Base-by-base conservation (phyloP, 176 grass and related monocot species). In the Juncus inflexus region DNA sequence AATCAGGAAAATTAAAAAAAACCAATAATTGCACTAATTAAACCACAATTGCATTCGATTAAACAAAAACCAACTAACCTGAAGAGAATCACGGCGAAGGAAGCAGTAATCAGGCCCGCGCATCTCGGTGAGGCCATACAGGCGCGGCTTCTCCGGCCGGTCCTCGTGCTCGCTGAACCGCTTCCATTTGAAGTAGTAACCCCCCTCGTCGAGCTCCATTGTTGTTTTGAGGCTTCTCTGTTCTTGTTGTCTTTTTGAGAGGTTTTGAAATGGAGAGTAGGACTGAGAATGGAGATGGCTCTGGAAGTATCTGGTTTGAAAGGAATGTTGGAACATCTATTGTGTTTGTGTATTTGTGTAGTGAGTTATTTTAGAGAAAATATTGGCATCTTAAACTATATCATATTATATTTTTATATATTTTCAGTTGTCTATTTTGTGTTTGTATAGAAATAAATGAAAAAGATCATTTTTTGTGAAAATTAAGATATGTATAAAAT, bases 41-140 rank as follows among this genome's bases (percentile, higher is more conserved):
- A 1, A 62, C 16, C 4, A 47, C 10, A 13, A 13, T 37, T 65
- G 14, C 39, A 67, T 35, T n/a, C 12, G 37, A 56, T 3, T 47
- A 1, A 42, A 40, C 12, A 0, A 15, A 15, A 15, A 2, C 0
- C 1, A 67, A 67, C 60, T 9, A n/a, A 97, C 87, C 92, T 90
- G 80, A 12, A 99, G 58, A 10, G 49, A 76, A 45, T 74, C 85
- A 50, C 80, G 72, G 64, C 72, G 63, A 55, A 79, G 77, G 72
- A 89, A 86, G 65, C 78, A 71, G 80, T 97, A 86, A 76, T 74
- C 66, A 50, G 88, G 85, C 66, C 80, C 85, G 65, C 88, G 80
- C 85, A 99, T 91, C 88, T 99, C 94, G 35, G 88, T 99, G 66
- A 99, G 77, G 37, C 88, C 94, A 53, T 89, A 99, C 55, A 38